Conservation (phyloP, 2,329 filamentous ascomycete species). For the Aspergillus cejpii region DNA sequence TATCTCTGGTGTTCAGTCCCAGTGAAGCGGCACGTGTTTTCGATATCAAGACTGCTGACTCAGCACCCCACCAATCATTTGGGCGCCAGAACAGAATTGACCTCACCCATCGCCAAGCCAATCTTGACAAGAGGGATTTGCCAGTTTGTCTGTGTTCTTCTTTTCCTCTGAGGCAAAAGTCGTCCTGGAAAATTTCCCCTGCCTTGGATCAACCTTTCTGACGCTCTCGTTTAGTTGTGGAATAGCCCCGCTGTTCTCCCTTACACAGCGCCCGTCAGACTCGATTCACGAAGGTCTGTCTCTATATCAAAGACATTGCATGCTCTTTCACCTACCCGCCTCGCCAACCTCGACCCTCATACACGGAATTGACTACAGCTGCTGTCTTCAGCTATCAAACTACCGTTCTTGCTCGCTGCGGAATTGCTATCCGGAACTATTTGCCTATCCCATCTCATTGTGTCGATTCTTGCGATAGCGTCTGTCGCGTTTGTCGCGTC, state of each 20-base stretch:
- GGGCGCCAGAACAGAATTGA: too few relatives aligned
- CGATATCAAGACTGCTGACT: slow-evolving; percentile 20
- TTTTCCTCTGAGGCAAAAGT: slow-evolving; percentile 6
- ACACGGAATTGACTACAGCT: not conserved
- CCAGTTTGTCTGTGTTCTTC: slow-evolving; percentile 4
- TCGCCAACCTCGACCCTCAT: slow-evolving; percentile 1
- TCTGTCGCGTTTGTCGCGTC: slow-evolving; percentile 15
- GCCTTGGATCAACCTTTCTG: not conserved
- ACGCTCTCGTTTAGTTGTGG: not conserved
- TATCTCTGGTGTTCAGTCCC: too few relatives aligned
- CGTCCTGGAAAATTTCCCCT: not conserved
- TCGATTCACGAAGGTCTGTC: not conserved
- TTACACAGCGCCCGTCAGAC: not conserved
- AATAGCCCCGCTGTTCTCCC: not conserved
- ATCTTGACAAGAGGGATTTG: slow-evolving; percentile 17
- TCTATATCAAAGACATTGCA: not conserved
- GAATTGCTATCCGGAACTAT: not conserved
- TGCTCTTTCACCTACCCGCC: not conserved
- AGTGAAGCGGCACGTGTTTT: slow-evolving; percentile 3
- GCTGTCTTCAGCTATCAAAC: not conserved
- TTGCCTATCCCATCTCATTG: not conserved
- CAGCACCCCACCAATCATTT: slow-evolving; percentile 4
- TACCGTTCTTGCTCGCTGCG: not conserved
- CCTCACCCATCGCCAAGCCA: slow-evolving; percentile 22
- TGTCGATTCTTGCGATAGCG: slow-evolving; percentile 6